Conservation (phyloP, 208 protist genomes). For the Leishmania lainsoni region DNA sequence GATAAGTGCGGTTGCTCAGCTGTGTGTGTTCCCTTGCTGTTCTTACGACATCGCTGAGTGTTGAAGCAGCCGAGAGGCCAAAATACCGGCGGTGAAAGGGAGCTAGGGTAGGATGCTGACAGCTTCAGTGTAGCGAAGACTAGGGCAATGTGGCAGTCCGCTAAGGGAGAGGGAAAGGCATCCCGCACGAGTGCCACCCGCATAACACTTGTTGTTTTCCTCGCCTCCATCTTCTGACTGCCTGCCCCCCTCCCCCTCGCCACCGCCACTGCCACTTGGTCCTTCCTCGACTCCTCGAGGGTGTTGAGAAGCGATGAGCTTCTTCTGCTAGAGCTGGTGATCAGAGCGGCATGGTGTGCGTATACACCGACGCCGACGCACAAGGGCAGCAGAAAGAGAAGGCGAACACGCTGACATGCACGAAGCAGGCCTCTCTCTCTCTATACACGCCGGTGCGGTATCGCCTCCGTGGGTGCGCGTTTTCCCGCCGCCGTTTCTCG, state of each 20-base stretch:
- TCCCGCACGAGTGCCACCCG: neutral
- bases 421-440: neutral
- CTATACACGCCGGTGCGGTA: neutral
- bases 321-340: neutral
- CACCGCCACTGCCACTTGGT: too few relatives aligned
- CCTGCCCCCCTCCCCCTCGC: neutral
- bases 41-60: neutral
- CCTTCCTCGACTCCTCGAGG: neutral
- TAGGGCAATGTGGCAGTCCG: neutral
- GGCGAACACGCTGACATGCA: neutral
- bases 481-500: conserved; percentile 21
- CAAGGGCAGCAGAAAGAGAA: neutral
- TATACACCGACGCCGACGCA: neutral
- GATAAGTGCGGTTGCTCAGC: neutral
- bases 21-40: neutral
- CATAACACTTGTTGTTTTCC: neutral
- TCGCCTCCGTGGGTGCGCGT: neutral
- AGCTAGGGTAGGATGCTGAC: neutral
- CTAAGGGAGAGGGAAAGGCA: neutral
- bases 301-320: neutral
- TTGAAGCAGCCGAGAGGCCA: neutral
- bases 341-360: neutral
- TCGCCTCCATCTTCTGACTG: neutral
- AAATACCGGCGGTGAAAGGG: neutral
- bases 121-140: neutral